Conservation (phyloP, 441 rosid species). For the Populus hybrid region DNA sequence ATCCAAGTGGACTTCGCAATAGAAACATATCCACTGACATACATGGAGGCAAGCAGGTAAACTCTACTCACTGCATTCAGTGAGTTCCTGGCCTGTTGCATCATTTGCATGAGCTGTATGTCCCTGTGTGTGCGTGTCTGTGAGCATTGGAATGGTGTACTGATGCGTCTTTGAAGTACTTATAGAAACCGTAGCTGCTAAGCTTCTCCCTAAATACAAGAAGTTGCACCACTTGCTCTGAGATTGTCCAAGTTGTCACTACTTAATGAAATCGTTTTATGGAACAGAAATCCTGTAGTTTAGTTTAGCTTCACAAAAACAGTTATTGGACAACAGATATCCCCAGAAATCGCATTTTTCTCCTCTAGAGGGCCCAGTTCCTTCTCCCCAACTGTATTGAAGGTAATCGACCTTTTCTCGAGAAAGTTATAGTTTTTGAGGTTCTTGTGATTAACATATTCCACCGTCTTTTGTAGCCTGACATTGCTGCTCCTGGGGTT, state of each 20-base stretch:
- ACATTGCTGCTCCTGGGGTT: constrained; percentile 49
- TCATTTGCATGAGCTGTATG: background rate
- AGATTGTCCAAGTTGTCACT: background rate
- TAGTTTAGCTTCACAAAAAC: constrained; percentile 41
- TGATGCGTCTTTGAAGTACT: too few species aligned
- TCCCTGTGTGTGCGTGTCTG: background rate
- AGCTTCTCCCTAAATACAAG: background rate
- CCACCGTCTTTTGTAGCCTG: constrained; percentile 33
- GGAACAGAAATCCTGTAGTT: constrained; percentile 37
- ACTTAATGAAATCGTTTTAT: constrained; percentile 18
- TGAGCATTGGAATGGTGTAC: background rate
- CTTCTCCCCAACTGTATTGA: constrained; percentile 58
- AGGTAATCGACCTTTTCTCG: constrained; percentile 36
- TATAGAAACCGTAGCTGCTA: background rate
- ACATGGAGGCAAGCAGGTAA: constrained; percentile 41
- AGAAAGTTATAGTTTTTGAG: background rate
- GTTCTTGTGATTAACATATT: constrained; percentile 1
- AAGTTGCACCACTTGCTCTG: background rate
- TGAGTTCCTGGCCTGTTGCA: background rate
- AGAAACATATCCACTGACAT: constrained; percentile 44
- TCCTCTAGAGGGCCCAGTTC: constrained; percentile 77
- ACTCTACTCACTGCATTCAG: background rate
- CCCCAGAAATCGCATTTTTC: constrained; percentile 59
- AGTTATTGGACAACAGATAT: constrained; percentile 35
- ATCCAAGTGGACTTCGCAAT: constrained; percentile 42